Percentiles rank a stretch among this genome's conserved stretches.
Evolutionary conservation across 176 grass and related monocot species (phyloP).

Genomic region (Saccharum officinarum): DNA sequence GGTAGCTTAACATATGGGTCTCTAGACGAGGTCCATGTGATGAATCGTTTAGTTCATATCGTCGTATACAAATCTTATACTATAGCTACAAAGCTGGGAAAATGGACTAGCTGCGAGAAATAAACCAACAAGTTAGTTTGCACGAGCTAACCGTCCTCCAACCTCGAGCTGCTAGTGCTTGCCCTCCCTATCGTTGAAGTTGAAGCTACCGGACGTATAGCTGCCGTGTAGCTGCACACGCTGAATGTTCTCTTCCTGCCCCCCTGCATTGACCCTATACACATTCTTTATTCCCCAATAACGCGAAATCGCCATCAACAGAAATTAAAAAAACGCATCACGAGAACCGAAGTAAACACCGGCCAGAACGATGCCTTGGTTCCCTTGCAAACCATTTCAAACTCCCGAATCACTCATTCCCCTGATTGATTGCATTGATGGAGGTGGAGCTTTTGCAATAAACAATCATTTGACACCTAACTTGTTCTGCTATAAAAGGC

Average conservation of each 20-base stretch:
- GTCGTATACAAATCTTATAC: not conserved
- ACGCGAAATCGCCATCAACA: conserved; percentile 8
- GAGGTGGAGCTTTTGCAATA: conserved; percentile 24
- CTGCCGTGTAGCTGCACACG: not conserved
- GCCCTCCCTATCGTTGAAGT: conserved; percentile 1
- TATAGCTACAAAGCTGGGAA: not conserved
- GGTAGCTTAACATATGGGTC: no score
- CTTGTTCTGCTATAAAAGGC: conserved; percentile 49
- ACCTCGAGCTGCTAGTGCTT: not conserved
- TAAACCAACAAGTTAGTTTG: not conserved
- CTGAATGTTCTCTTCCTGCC: conserved; percentile 9
- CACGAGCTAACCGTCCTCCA: conserved; percentile 30
- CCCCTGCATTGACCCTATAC: conserved; percentile 21
- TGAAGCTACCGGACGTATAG: not conserved
- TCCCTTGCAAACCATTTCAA: conserved; percentile 33
- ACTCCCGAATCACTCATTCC: not conserved
- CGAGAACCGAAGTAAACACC: conserved; percentile 50
- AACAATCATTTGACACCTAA: conserved; percentile 48
- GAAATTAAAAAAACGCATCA: not conserved
- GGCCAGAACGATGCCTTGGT: conserved; percentile 36
- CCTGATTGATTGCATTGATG: conserved; percentile 27
- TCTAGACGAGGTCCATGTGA: no score
- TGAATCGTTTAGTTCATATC: not conserved
- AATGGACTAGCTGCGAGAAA: not conserved
- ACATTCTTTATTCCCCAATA: conserved; percentile 22